Base-by-base conservation (phyloP, 192 early-diverging fungal genomes). In the Chytriomyces confervae region DNA sequence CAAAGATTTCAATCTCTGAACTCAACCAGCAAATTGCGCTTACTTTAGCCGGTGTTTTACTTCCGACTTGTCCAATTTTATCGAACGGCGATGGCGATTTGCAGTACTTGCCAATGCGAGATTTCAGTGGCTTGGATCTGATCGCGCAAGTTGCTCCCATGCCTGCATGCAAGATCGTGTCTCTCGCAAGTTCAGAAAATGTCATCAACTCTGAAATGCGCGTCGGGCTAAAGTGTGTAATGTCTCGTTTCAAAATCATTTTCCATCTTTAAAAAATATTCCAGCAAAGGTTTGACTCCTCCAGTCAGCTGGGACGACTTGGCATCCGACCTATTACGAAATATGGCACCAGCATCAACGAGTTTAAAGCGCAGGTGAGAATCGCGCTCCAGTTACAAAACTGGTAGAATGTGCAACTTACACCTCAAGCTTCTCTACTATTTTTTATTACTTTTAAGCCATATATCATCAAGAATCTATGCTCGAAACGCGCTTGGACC, bases 21-120 rank as follows among this genome's bases (percentile, higher is more conserved):
- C 18, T 85, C 49, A 85, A 85, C 67, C 63, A 75, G 27, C 78
- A 81, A 57, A 82, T 85, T 49, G 81, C 81, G 23, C 44, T 67
- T 45, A 76, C 78, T 49, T 9, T 85, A 5, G 71, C 79, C 5
- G 79, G 79, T 5, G 51, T 82, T 5, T n/a, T 85, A 5, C 63
- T 85, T 5, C 84, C 84, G 1, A 67, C 62, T 7, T 76, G 73
- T 8, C 72, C 76, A 3, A 66, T 81, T 36, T 18, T 27, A 0
- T 1, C 2, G 7, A 51, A 18, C 2, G 71, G 50, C 13, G 66
- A 27, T 71, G 76, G 50, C 29, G 73, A 49, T 20, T 48, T 69
- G 73, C 66, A 27, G 53, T 76, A 79, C 50, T 50, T 49, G 11
- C 10, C 9, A 70, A 65, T 66, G 43, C 48, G 48, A 6, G 62